These are phyloP conservation scores for Globisporangium alternatum DNA, from an alignment of 352 stramenopile species.

Conservation along the genomic window DNA sequence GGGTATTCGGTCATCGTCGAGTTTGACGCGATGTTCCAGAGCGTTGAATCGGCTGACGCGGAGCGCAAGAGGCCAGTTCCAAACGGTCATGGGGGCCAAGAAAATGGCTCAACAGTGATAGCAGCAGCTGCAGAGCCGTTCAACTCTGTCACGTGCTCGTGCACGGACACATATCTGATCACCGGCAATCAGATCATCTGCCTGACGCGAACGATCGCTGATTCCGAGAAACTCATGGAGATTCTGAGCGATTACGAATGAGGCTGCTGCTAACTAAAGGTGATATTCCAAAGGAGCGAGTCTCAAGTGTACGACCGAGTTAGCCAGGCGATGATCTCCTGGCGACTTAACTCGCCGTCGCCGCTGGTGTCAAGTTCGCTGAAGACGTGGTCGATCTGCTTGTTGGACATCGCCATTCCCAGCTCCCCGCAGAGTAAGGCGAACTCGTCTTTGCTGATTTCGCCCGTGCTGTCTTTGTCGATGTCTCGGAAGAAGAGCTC, in stretches of 20 bases:
- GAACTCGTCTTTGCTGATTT: constrained; percentile 67
- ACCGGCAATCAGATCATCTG: constrained; percentile 70
- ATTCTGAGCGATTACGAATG: constrained; percentile 18
- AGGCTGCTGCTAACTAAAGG: constrained; percentile 5
- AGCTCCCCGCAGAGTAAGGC: constrained; percentile 62
- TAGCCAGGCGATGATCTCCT: constrained; percentile 61
- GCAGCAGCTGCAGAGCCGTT: constrained; percentile 8
- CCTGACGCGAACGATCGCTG: constrained; percentile 74
- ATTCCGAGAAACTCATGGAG: constrained; percentile 70
- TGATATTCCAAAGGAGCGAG: constrained; percentile 10
- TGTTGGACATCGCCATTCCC: constrained; percentile 55
- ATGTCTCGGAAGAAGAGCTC: constrained; percentile 66
- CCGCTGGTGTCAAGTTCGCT: constrained; percentile 57
- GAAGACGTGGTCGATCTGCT: constrained; percentile 57
- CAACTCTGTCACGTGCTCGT: constrained; percentile 53
- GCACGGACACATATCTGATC: constrained; percentile 76
- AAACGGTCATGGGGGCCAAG: not conserved
- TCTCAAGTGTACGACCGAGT: constrained; percentile 36
- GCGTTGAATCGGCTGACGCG: constrained; percentile 27
- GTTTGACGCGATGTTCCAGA: constrained; percentile 62
- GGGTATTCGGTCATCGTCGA: constrained; percentile 78
- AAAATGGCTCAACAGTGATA: not conserved
- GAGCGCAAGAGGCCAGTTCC: constrained; percentile 16
- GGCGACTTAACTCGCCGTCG: constrained; percentile 55
- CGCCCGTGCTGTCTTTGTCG: constrained; percentile 51